phyloP scores from a whole-genome alignment of 345 rosid species.

The Microcos paniculata region DNA sequence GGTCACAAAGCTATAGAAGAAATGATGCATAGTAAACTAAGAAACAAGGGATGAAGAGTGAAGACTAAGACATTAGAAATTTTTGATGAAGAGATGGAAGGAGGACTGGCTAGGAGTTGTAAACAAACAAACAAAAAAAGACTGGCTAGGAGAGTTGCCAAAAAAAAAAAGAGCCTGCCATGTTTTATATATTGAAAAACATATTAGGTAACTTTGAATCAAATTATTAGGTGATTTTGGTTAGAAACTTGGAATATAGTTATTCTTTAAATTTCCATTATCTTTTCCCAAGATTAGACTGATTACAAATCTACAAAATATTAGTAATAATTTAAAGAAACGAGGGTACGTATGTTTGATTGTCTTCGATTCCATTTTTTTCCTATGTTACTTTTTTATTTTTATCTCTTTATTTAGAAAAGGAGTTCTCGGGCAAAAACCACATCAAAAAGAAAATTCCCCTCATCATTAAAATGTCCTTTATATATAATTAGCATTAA shows the following conservation, averaged over 20 bases:
- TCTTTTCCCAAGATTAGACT: neutral
- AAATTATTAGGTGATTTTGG: slow-evolving; percentile 9
- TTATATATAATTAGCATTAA: too few species aligned
- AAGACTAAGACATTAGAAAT: neutral
- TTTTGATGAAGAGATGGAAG: neutral
- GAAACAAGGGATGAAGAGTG: neutral
- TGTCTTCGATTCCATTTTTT: neutral
- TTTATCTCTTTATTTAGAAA: neutral
- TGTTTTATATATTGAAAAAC: neutral
- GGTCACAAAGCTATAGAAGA: neutral
- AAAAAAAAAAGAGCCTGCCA: neutral
- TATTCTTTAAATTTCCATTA: neutral
- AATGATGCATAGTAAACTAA: neutral
- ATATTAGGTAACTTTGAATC: neutral
- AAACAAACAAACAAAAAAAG: too few species aligned
- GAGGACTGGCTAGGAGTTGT: too few species aligned
- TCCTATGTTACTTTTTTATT: neutral
- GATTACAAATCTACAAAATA: too few species aligned
- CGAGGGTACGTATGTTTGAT: neutral
- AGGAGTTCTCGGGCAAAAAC: neutral
- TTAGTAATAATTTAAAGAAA: neutral
- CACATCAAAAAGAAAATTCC: neutral
- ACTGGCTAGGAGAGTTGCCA: neutral
- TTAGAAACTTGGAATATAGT: neutral
- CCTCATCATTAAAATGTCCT: neutral